Conservation (phyloP, 805 yeast genomes). For the Wickerhamomyces subpelliculosus region DNA sequence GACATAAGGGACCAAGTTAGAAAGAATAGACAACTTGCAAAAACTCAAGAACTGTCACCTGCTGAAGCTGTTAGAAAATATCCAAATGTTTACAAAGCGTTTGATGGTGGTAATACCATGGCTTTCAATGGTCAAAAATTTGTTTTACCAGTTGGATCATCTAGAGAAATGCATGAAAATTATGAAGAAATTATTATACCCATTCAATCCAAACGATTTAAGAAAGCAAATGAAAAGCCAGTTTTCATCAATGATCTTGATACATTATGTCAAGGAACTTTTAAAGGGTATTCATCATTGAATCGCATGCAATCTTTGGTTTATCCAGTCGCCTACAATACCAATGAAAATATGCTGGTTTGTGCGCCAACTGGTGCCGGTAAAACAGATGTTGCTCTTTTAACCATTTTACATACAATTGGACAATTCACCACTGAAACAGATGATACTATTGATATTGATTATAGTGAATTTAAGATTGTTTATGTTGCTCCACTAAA, state of each 20-base stretch:
- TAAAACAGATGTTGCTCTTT: constrained; percentile 87
- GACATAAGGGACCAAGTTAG: constrained; percentile 49
- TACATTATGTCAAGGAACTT: constrained; percentile 74
- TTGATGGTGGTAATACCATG: constrained; percentile 60
- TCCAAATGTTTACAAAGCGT: constrained; percentile 81
- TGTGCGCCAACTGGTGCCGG: constrained; percentile 99
- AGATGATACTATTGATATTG: constrained; percentile 52
- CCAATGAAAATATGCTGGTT: constrained; percentile 90
- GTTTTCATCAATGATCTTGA: constrained; percentile 62
- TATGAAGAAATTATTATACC: constrained; percentile 87
- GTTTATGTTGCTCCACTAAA: constrained; percentile 91
- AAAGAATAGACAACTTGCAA: constrained; percentile 42
- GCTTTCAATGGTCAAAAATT: constrained; percentile 78
- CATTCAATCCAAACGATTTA: constrained; percentile 41
- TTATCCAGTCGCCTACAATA: constrained; percentile 84
- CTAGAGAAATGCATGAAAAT: constrained; percentile 48
- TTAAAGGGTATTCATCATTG: constrained; percentile 66
- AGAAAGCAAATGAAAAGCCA: constrained; percentile 36
- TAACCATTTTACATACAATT: constrained; percentile 73
- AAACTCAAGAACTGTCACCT: constrained; percentile 41
- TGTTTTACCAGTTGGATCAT: constrained; percentile 75
- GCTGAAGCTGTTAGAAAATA: constrained; percentile 44
- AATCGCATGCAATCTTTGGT: constrained; percentile 89
- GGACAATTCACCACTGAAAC: constrained; percentile 58
- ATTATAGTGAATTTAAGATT: constrained; percentile 80